Evolutionary conservation across 352 stramenopile genomes (phyloP).

Genomic region (Elongisporangium prolatum): DNA sequence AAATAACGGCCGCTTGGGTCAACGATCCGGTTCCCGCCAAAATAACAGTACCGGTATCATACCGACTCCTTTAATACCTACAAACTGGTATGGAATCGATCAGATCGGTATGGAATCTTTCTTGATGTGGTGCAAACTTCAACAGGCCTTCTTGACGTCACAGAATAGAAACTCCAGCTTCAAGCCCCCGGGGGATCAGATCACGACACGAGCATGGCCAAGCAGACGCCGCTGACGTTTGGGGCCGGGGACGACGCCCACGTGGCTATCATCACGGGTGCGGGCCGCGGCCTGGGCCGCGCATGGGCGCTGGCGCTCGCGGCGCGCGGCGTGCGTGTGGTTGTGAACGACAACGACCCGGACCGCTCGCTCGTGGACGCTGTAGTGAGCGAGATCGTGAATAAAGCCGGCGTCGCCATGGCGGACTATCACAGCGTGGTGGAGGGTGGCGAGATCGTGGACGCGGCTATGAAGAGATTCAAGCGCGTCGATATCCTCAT

Average conservation of each 20-base stretch:
- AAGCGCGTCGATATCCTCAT: slow-evolving; percentile 68
- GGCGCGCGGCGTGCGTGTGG: slow-evolving; percentile 37
- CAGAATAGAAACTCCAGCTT: neutral
- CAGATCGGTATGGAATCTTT: too few species aligned
- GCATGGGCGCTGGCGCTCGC: slow-evolving; percentile 51
- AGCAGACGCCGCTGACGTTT: slow-evolving; percentile 33
- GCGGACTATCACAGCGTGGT: slow-evolving; percentile 45
- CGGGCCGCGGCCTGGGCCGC: slow-evolving; percentile 37
- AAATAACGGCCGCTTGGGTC: too few species aligned
- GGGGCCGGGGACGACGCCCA: slow-evolving; percentile 34
- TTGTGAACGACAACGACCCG: slow-evolving; percentile 69
- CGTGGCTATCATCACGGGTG: slow-evolving; percentile 63
- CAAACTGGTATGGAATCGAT: neutral
- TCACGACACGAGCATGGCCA: neutral
- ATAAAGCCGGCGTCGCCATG: slow-evolving; percentile 34
- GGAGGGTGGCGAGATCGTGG: slow-evolving; percentile 39
- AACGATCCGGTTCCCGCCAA: too few species aligned
- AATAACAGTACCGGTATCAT: slow-evolving; percentile 1
- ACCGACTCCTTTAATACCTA: neutral
- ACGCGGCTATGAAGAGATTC: slow-evolving; percentile 39
- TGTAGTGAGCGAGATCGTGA: slow-evolving; percentile 36
- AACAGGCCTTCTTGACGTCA: neutral
- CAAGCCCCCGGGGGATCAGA: neutral
- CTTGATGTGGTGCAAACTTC: neutral
- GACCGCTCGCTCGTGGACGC: slow-evolving; percentile 35